These are phyloP conservation scores for Vickermania ingenoplastis DNA, from an alignment of 208 protist genomes.

Conservation along the genomic window DNA sequence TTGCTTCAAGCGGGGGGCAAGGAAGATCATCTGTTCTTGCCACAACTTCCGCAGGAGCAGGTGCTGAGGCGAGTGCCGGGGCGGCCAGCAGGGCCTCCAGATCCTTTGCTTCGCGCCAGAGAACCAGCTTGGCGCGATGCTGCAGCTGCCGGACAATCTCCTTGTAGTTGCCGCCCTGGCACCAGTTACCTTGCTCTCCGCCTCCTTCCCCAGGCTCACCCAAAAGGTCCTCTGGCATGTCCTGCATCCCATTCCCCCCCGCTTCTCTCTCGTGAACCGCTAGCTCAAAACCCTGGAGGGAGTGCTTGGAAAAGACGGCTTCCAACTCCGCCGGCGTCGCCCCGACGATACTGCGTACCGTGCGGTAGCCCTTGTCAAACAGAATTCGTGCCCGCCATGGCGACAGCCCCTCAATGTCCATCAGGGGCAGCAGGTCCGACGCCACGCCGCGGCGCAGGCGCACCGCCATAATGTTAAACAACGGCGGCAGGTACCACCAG, in stretches of 20 bases:
- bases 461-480: conserved; percentile 18
- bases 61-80: too few relatives aligned
- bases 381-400: conserved; percentile 22
- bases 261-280: not conserved
- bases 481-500: conserved; percentile 23
- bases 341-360: conserved; percentile 13
- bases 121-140: conserved; percentile 1
- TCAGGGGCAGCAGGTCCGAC: conserved; percentile 26
- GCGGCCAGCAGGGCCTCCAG: not conserved
- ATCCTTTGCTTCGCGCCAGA: not conserved
- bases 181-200: not conserved
- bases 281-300: not conserved
- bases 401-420: conserved; percentile 23
- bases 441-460: conserved; percentile 19
- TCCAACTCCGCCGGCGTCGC: conserved; percentile 10
- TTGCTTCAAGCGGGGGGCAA: too few relatives aligned
- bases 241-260: not conserved
- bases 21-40: too few relatives aligned
- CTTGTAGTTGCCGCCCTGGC: not conserved
- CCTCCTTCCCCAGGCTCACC: too few relatives aligned
- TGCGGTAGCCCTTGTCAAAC: conserved; percentile 23
- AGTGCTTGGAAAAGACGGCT: not conserved
- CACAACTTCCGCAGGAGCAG: too few relatives aligned
- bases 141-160: not conserved
- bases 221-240: not conserved